Percentiles rank a stretch among this genome's conserved stretches.
These are phyloP conservation scores for Monascus ruber DNA, from an alignment of 2,329 filamentous ascomycete genomes.

Conservation along the genomic window DNA sequence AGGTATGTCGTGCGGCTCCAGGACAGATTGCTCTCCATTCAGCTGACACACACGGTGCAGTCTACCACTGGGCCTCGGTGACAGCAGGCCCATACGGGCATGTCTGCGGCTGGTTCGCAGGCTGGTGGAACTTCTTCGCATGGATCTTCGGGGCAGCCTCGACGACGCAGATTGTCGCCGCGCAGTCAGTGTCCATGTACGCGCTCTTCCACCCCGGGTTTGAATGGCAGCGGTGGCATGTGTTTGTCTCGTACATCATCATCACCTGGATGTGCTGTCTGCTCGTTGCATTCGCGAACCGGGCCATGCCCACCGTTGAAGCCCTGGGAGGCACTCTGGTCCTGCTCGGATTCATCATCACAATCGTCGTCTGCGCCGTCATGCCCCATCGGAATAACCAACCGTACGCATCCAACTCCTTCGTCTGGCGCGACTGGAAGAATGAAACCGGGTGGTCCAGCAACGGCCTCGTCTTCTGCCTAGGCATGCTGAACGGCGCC, in stretches of 20 bases:
- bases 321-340: conserved; percentile 48
- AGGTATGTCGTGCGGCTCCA: conserved; percentile 15
- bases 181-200: conserved; percentile 52
- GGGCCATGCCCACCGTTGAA: conserved; percentile 39
- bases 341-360: conserved; percentile 40
- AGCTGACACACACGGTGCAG: conserved; percentile 12
- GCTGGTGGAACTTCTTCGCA: conserved; percentile 34
- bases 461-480: conserved; percentile 52
- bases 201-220: conserved; percentile 46
- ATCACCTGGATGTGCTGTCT: conserved; percentile 44
- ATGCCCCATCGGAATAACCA: conserved; percentile 39
- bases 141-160: conserved; percentile 54
- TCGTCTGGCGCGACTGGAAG: conserved; percentile 47
- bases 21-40: background rate
- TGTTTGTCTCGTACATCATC: conserved; percentile 47
- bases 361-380: conserved; percentile 41
- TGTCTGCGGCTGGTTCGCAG: conserved; percentile 36
- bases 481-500: conserved; percentile 58
- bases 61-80: conserved; percentile 52
- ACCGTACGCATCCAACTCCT: conserved; percentile 38
- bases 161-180: conserved; percentile 47
- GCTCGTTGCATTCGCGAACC: conserved; percentile 47
- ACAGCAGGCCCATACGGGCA: conserved; percentile 47
- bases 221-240: conserved; percentile 43
- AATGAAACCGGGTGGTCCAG: conserved; percentile 33